These are phyloP conservation scores for Sclerotinia subarctica DNA, from an alignment of 2,329 filamentous ascomycete species.

Conservation along the genomic window DNA sequence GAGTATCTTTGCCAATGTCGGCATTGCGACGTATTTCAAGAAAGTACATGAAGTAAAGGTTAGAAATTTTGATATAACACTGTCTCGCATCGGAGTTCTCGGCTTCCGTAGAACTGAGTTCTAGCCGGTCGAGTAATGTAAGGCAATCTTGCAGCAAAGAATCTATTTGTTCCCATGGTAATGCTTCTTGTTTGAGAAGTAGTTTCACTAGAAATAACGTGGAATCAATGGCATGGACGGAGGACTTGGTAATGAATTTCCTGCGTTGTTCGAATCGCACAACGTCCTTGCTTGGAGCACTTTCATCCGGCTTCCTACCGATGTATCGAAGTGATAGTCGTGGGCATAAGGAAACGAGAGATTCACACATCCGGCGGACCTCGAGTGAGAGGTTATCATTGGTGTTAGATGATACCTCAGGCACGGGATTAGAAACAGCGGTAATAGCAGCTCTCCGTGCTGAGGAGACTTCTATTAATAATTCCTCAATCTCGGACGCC, in stretches of 20 bases:
- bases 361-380: constrained; percentile 47
- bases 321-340: constrained; percentile 61
- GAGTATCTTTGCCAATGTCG: constrained; percentile 43
- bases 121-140: constrained; percentile 52
- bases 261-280: constrained; percentile 61
- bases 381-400: constrained; percentile 24
- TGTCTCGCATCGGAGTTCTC: constrained; percentile 39
- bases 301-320: constrained; percentile 52
- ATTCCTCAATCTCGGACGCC: constrained; percentile 56
- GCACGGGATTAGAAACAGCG: neutral
- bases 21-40: constrained; percentile 48
- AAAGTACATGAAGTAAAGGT: constrained; percentile 66
- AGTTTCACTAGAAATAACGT: constrained; percentile 55
- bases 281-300: constrained; percentile 53
- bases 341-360: constrained; percentile 56
- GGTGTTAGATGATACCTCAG: constrained; percentile 3
- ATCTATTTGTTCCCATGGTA: constrained; percentile 56
- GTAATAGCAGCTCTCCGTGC: constrained; percentile 53
- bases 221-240: constrained; percentile 59
- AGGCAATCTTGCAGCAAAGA: constrained; percentile 55
- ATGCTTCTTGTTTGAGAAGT: constrained; percentile 47
- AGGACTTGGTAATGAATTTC: constrained; percentile 46
- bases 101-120: constrained; percentile 33
- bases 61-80: constrained; percentile 65
- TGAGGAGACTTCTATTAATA: constrained; percentile 54